phyloP scores from a whole-genome alignment of 2,329 filamentous ascomycete genomes.

The Xylaria sp. region DNA sequence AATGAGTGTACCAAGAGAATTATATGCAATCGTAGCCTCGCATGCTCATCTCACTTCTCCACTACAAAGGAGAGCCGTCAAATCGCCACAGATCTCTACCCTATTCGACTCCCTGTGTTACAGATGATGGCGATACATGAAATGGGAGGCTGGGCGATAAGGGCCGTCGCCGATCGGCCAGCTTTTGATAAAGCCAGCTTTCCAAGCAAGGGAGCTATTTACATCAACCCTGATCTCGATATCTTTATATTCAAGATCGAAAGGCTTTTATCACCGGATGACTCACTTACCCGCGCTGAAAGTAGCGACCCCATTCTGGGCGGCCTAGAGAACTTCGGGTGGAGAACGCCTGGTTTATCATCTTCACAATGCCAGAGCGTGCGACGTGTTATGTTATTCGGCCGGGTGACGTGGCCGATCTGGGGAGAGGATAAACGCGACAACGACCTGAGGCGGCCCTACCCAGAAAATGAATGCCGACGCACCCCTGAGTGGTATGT shows the following conservation, averaged over 20 bases:
- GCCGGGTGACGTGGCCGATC: no score
- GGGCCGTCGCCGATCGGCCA: not conserved
- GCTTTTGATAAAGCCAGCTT: not conserved
- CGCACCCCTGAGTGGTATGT: not conserved
- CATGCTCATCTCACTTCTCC: conserved; percentile 8
- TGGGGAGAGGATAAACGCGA: no score
- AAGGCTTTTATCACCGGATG: no score
- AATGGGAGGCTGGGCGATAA: no score
- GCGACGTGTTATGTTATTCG: conserved; percentile 4
- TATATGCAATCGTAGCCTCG: conserved; percentile 1
- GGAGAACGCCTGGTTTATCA: not conserved
- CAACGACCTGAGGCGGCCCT: no score
- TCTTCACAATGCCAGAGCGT: not conserved
- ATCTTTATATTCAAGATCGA: conserved; percentile 2
- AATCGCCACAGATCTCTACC: conserved; percentile 1
- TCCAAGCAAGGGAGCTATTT: conserved; percentile 6
- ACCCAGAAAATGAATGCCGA: not conserved
- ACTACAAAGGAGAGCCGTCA: conserved; percentile 12
- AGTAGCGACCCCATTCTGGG: not conserved
- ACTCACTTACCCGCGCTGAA: no score
- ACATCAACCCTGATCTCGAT: conserved; percentile 15
- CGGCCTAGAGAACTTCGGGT: not conserved
- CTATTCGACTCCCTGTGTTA: conserved; percentile 9
- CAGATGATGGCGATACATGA: not conserved
- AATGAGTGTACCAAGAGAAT: not conserved